These are phyloP conservation scores for Mycena floridula DNA, from an alignment of 768 basidiomycete genomes.

Conservation along the genomic window DNA sequence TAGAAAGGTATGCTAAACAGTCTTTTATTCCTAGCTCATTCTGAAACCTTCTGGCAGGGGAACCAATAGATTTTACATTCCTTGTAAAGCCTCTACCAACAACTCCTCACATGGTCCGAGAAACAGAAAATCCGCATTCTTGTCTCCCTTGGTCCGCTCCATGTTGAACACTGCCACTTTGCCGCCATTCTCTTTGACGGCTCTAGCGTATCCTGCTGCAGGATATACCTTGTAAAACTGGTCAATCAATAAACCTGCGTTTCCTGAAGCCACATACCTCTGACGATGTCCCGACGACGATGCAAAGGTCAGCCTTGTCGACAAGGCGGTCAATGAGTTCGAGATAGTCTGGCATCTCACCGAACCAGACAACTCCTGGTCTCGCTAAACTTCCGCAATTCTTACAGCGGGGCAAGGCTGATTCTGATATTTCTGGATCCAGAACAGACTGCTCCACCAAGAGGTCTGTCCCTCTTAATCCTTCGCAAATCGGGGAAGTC, in stretches of 20 bases:
- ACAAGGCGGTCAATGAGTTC: constrained; percentile 35
- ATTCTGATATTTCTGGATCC: constrained; percentile 29
- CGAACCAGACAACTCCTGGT: constrained; percentile 58
- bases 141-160: too few species aligned
- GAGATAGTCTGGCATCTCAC: constrained; percentile 35
- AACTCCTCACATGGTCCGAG: too few species aligned
- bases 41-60: too few species aligned
- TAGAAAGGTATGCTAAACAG: too few species aligned
- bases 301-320: constrained; percentile 39
- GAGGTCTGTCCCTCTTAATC: constrained; percentile 37
- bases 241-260: background rate
- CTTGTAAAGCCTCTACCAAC: too few species aligned
- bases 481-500: constrained; percentile 37
- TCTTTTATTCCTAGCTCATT: too few species aligned
- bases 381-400: constrained; percentile 37
- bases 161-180: constrained; percentile 35
- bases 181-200: constrained; percentile 28
- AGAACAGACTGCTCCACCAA: constrained; percentile 25
- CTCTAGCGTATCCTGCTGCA: constrained; percentile 25
- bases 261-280: too few species aligned
- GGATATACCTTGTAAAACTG: constrained; percentile 23
- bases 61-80: too few species aligned
- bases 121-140: too few species aligned
- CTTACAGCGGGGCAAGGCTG: constrained; percentile 37
- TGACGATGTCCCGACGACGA: constrained; percentile 53